Base-by-base conservation (phyloP, 805 yeast species). In the Ogataea ramenticola region DNA sequence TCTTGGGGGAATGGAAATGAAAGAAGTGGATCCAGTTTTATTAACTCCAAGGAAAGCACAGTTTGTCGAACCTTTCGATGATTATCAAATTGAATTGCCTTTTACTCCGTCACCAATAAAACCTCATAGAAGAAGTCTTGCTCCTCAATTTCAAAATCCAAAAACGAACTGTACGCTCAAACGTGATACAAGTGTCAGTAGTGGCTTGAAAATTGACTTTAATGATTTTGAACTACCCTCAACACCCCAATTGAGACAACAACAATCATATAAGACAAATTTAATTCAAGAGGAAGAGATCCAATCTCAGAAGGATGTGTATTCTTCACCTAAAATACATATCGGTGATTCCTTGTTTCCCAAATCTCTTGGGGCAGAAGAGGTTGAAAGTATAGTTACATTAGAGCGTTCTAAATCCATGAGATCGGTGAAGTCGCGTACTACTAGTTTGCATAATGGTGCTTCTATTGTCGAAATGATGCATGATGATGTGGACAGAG, bases 351-450 rank as follows among this genome's bases (percentile, higher is more conserved):
- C 80, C 0, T 60, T 85, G 22, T 86, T 86, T 58, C 95, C 95
- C 0, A 84, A 80, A 56, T 74, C 79, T 2, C 65, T 86, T 29
- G 81, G 73, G 45, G 68, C 75, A 0, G 77, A 74, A 42, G 95
- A 86, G 55, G 85, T 86, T 11, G 86, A 82, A 50, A 80, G 86
- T 39, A 86, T 86, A 45, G 82, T 82, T 2, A 74, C 83, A 8
- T 56, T 86, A 37, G 95, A 86, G 58, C 70, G 90, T 47, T 75
- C 84, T 8, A 56, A 79, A 41, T 74, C 80, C 5, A 67, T 75
- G 66, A 72, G 75, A 55, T 80, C 88, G 0, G 58, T 72, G n/a
- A 30, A 20, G 14, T 39, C 41, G 11, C 16, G 27, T 9, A 7
- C 17, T 3, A 30, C 34, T 19, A 30, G 41, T 29, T 8, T 20